These are phyloP conservation scores for Epichloe uncinata DNA, from an alignment of 2,329 filamentous ascomycete species.

Conservation along the genomic window DNA sequence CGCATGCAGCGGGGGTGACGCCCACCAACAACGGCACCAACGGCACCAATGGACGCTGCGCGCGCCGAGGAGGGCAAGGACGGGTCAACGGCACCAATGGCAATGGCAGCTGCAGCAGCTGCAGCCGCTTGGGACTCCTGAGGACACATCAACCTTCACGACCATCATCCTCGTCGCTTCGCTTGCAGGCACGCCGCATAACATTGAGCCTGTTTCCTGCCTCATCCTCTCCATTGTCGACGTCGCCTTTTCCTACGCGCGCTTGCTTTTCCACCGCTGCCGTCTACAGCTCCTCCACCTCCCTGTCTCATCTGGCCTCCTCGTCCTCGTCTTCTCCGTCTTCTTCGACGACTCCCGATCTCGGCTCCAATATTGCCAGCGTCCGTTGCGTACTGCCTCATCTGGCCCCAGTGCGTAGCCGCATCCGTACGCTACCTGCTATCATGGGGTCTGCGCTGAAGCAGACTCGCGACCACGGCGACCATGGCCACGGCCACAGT, in stretches of 20 bases:
- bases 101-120: not conserved
- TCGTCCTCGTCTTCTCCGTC: not conserved
- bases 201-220: not conserved
- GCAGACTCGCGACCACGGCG: slow-evolving; percentile 19
- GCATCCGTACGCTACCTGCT: slow-evolving; percentile 11
- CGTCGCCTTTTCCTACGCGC: not conserved
- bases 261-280: slow-evolving; percentile 2
- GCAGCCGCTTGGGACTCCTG: not conserved
- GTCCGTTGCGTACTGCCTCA: slow-evolving; percentile 9
- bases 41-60: not conserved
- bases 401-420: slow-evolving; percentile 10
- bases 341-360: slow-evolving; percentile 4
- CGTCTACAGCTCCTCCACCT: not conserved
- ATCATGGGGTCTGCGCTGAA: slow-evolving; percentile 18
- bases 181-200: not conserved
- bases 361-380: not conserved
- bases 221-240: not conserved
- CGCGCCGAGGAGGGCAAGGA: no score
- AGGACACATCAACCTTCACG: slow-evolving; percentile 9
- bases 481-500: slow-evolving; percentile 27
- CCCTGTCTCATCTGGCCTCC: not conserved
- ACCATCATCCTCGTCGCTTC: not conserved
- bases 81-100: no score
- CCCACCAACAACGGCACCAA: not conserved
- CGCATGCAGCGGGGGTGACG: no score